Evolutionary conservation across 73 alveolate species (phyloP).

Genomic region (Paramecium caudatum): DNA sequence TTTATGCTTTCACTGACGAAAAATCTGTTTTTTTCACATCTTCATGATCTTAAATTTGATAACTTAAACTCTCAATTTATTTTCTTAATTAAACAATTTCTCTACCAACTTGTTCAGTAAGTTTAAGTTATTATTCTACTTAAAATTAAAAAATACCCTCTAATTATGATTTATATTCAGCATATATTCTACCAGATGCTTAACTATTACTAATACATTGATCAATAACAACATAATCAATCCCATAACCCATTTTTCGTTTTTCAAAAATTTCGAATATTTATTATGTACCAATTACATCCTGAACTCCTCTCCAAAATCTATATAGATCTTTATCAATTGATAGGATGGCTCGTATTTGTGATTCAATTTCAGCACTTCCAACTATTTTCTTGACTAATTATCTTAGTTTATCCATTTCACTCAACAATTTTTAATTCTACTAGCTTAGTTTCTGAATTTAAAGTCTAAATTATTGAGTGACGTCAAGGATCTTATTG

Average conservation of each 20-base stretch:
- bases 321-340: slow-evolving; percentile 47
- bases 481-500: slow-evolving; percentile 8
- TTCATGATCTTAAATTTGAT: neutral
- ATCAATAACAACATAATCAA: slow-evolving; percentile 32
- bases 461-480: neutral
- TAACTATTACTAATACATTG: neutral
- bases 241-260: slow-evolving; percentile 43
- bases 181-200: slow-evolving; percentile 22
- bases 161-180: neutral
- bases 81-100: neutral
- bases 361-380: slow-evolving; percentile 14
- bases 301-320: slow-evolving; percentile 39
- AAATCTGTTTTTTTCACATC: neutral
- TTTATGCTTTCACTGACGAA: neutral
- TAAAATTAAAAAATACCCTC: neutral
- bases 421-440: neutral
- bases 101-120: neutral
- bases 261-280: slow-evolving; percentile 49
- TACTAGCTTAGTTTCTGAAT: neutral
- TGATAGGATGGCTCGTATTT: neutral
- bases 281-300: slow-evolving; percentile 20
- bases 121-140: neutral
- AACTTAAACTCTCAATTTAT: neutral
- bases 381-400: slow-evolving; percentile 13
- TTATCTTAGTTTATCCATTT: neutral